Conservation (phyloP, 192 early-diverging fungal genomes). For the Coemansia furcata region DNA sequence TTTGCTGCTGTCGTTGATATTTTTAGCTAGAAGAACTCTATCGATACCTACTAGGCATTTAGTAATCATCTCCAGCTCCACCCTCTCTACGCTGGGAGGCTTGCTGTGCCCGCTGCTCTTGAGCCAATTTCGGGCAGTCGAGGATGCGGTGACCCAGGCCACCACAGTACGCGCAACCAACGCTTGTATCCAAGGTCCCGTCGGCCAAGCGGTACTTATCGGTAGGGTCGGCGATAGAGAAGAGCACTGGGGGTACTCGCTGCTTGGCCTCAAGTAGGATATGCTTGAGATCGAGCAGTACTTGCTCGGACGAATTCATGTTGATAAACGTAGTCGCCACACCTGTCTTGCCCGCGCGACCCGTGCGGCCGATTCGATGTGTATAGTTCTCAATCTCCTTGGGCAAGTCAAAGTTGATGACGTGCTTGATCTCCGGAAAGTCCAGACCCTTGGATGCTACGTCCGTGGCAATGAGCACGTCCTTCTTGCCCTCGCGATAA, state of each 20-base stretch:
- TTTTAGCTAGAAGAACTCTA: too few relatives aligned
- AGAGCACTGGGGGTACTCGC: conserved; percentile 81
- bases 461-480: conserved; percentile 96
- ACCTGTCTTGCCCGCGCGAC: conserved; percentile 94
- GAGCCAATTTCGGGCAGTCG: conserved; percentile 80
- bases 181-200: conserved; percentile 52
- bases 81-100: conserved; percentile 35
- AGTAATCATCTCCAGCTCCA: conserved; percentile 33
- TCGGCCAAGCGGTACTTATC: conserved; percentile 79
- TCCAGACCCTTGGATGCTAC: conserved; percentile 96
- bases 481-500: conserved; percentile 87
- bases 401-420: conserved; percentile 99
- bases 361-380: conserved; percentile 96
- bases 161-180: conserved; percentile 92
- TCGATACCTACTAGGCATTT: too few relatives aligned
- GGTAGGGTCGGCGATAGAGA: conserved; percentile 82
- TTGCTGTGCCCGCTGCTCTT: conserved; percentile 58
- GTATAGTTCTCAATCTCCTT: conserved; percentile 99
- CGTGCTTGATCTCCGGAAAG: conserved; percentile 94
- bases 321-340: conserved; percentile 98
- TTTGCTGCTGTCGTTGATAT: too few relatives aligned
- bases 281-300: conserved; percentile 93
- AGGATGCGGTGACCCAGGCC: conserved; percentile 90
- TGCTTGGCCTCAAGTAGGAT: conserved; percentile 91
- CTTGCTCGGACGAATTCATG: conserved; percentile 86